Evolutionary conservation across 2,329 filamentous ascomycete genomes (phyloP), one percentile per base, ranked within the genome.

Genomic region (Lachnellula suecica): DNA sequence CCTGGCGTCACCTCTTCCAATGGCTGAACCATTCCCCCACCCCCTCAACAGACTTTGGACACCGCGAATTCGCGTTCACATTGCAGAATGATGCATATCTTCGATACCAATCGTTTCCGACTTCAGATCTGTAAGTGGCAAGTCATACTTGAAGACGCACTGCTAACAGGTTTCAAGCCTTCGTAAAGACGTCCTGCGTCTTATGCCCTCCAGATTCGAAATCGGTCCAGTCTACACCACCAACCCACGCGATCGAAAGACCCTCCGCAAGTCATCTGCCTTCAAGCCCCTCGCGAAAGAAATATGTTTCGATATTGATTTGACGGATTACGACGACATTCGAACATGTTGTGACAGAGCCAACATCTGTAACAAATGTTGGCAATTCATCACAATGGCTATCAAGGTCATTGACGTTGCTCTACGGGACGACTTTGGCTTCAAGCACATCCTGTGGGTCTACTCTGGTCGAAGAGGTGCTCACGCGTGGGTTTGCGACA

Each of bases 261-360:
- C 87, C 0, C 72, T 97, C 29, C 84, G 87, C 48, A 93, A 91
- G 70, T 82, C 86, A 31, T 83, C 84, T 44, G 84, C 89, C 8
- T 97, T 99, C 74, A 88, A 87, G 58, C 93, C 94, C 0, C 71
- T 97, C 27, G 82, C 89, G 51, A 99, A 99, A 70, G 94, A 99
- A 70, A 76, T 99, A 35, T 96, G 96, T 63, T 97, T 99, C 71
- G 94, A 99, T 87, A 97, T 99, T 65, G 94, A 99, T 81, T 82
- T 99, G 82, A 97, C 94, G 49, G 94, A 97, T 73, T 99, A 99
- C 72, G 94, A 99, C 69, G 91, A 96, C 60, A 89, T 99, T 59
- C 86, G 94, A 62, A 97, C 92, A 24, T 99, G 94, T 73, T 99
- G 94, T 70, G 85, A 87, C 64, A 92, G 93, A 68, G 91, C 93